Base-by-base conservation (phyloP, 768 basidiomycete species). In the Grammothele lineata region DNA sequence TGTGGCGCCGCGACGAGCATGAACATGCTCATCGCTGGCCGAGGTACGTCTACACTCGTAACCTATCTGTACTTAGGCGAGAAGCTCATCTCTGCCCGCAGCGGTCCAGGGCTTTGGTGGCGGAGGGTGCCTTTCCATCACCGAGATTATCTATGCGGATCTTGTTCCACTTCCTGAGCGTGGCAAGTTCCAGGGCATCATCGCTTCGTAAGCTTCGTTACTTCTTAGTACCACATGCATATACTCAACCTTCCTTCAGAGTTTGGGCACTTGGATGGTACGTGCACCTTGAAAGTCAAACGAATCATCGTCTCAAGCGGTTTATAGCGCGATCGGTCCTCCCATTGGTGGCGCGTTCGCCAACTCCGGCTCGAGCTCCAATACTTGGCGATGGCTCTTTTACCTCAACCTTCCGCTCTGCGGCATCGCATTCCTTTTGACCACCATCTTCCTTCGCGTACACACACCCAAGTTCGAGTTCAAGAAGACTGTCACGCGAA, bases 21-120 rank as follows among this genome's bases (percentile, higher is more conserved):
- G 70, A 50, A 56, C 7, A 66, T 67, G 65, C 49, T 72, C 2
- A 73, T 75, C 38, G 69, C 62, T 7, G 70, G 66, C 0, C 55
- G 73, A 19, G 57, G 56, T 38, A 30, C 45, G 26, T 50, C 53
- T 35, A 3, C 21, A 7, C 14, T 3, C 14, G 11, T 40, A 7
- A 14, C 11, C 21, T 22, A 30, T 8, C 10, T 12, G n/a, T 15
- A n/a, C 7, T 37, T 6, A 8, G 2, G 36, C 21, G 18, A 45
- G 47, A 22, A 39, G 50, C 14, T 43, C 30, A 37, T n/a, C 39
- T 21, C 30, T 7, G 15, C 18, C 17, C 15, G 7, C 18, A 55
- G 59, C 57, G 9, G 37, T 62, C 1, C 60, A 62, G 23, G 60
- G 60, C n/a, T 35, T 59, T 9, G 60, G 60, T 9, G 58, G 57